Evolutionary conservation across 768 basidiomycete genomes (phyloP).

Genomic region (Rhizopogon sp.): DNA sequence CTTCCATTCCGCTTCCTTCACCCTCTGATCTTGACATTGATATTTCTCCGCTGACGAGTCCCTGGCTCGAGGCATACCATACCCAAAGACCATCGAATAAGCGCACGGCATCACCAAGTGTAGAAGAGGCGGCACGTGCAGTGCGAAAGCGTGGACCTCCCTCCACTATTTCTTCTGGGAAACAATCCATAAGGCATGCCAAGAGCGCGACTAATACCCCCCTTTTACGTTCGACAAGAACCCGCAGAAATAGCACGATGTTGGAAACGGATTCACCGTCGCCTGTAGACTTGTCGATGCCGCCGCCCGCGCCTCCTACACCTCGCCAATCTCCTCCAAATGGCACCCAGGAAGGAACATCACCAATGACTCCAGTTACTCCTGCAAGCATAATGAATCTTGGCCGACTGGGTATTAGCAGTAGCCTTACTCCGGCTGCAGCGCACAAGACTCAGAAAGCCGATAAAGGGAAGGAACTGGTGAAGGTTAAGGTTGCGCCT

Average conservation of each 20-base stretch:
- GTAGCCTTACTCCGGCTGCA: conserved; percentile 20
- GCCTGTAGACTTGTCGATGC: conserved; percentile 87
- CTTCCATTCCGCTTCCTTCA: conserved; percentile 34
- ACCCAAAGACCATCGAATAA: conserved; percentile 38
- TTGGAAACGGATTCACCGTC: conserved; percentile 64
- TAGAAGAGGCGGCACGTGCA: conserved; percentile 42
- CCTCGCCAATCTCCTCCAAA: conserved; percentile 13
- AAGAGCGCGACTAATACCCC: conserved; percentile 61
- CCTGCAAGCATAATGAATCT: conserved; percentile 94
- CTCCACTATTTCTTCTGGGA: conserved; percentile 14
- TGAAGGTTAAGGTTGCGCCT: conserved; percentile 19
- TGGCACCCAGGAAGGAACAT: not conserved
- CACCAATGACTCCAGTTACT: conserved; percentile 65
- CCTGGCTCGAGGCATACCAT: conserved; percentile 67
- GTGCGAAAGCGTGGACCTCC: conserved; percentile 54
- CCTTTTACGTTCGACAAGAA: conserved; percentile 41
- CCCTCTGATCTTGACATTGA: conserved; percentile 62
- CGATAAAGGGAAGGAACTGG: conserved; percentile 25
- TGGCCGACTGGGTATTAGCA: conserved; percentile 52
- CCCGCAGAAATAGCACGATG: conserved; percentile 36
- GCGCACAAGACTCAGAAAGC: conserved; percentile 25
- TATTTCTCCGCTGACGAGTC: conserved; percentile 76
- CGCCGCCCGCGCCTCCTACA: conserved; percentile 65
- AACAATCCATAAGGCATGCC: conserved; percentile 19
- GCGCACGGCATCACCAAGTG: conserved; percentile 52